These are phyloP conservation scores for Calonectria pteridis DNA, from an alignment of 2,329 filamentous ascomycete genomes.

Conservation along the genomic window DNA sequence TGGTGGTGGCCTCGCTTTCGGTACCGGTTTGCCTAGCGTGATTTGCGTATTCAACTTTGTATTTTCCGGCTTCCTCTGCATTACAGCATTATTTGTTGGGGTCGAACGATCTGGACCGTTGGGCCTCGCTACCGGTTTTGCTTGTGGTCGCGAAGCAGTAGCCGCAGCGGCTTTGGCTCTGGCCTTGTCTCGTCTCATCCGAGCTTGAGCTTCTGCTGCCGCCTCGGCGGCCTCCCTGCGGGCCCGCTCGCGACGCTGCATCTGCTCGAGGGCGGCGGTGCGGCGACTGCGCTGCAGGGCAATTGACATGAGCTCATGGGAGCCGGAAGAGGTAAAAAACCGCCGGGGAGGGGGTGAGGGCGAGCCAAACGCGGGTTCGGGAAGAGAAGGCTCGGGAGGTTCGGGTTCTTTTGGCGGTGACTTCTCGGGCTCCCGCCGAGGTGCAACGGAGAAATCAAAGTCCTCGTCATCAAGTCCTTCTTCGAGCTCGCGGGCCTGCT, in stretches of 20 bases:
- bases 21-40: neutral
- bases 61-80: neutral
- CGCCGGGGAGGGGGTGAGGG: conserved; percentile 37
- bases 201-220: conserved; percentile 26
- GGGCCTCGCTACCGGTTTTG: neutral
- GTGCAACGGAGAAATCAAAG: neutral
- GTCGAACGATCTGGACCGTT: neutral
- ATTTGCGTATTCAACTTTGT: neutral
- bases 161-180: conserved; percentile 7
- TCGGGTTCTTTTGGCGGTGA: neutral
- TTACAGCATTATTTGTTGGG: neutral
- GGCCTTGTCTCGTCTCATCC: neutral
- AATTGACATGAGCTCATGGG: conserved; percentile 49
- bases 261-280: conserved; percentile 47
- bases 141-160: neutral
- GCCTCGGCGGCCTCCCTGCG: conserved; percentile 35
- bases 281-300: conserved; percentile 52
- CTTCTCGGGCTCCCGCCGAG: conserved; percentile 22
- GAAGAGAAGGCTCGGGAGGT: conserved; percentile 33
- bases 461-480: conserved; percentile 44
- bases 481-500: conserved; percentile 66
- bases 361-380: conserved; percentile 21
- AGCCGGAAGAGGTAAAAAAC: conserved; percentile 55
- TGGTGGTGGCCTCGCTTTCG: neutral
- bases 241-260: conserved; percentile 43